A percentile compares a stretch with the other conserved stretches of the same genome.
Evolutionary conservation across 805 yeast genomes (phyloP).

Genomic region (Maudiozyma barnettii): DNA sequence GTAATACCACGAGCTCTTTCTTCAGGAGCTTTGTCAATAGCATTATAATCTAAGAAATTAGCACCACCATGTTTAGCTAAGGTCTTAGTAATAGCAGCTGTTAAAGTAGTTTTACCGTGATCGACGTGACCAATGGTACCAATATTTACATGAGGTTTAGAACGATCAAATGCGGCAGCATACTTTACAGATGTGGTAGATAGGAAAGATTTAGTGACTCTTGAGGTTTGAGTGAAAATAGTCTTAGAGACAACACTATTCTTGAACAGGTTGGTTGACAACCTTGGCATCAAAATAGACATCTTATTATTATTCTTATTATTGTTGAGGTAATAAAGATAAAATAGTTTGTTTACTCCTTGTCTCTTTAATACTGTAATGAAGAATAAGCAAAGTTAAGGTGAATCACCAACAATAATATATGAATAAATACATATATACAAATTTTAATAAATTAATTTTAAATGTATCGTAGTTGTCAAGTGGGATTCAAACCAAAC

Average conservation of each 20-base stretch:
- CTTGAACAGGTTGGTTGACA: slow-evolving; percentile 3
- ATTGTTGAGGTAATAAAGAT: no score
- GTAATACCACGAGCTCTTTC: slow-evolving; percentile 99
- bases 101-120: slow-evolving; percentile 96
- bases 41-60: slow-evolving; percentile 78
- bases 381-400: no score
- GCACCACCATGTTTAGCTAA: slow-evolving; percentile 85
- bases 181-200: slow-evolving; percentile 5
- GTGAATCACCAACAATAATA: no score
- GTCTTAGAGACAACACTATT: not conserved
- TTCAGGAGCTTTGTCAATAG: slow-evolving; percentile 97
- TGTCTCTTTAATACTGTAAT: no score
- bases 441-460: no score
- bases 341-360: no score
- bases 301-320: slow-evolving; percentile 1
- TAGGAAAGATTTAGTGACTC: not conserved
- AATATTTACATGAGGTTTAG: slow-evolving; percentile 92
- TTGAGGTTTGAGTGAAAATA: not conserved
- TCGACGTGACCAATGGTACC: slow-evolving; percentile 99
- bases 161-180: slow-evolving; percentile 81
- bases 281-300: slow-evolving; percentile 17
- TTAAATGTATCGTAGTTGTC: no score
- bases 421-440: no score
- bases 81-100: slow-evolving; percentile 97
- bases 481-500: no score